These are phyloP conservation scores for Raphanus sativus DNA, from an alignment of 345 rosid species.

Conservation along the genomic window DNA sequence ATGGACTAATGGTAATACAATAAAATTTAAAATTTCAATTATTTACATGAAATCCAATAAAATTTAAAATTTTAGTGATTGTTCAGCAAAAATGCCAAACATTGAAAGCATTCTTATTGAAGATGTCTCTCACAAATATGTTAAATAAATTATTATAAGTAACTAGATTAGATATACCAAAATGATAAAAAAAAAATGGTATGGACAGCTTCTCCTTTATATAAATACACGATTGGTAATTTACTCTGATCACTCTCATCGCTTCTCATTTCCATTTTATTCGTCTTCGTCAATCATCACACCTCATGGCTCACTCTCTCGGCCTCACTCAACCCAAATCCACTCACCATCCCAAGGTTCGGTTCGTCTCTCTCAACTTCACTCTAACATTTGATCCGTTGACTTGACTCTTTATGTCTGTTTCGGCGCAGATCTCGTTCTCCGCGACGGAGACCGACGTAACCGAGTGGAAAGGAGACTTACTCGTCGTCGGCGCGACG, in stretches of 20 bases:
- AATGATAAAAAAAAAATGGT: too few species aligned
- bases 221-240: background rate
- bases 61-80: too few species aligned
- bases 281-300: slow-evolving; percentile 6
- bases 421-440: slow-evolving; percentile 57
- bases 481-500: slow-evolving; percentile 81
- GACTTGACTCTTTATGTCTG: background rate
- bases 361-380: slow-evolving; percentile 25
- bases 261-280: background rate
- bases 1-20: too few species aligned
- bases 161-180: too few species aligned
- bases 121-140: too few species aligned
- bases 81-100: too few species aligned
- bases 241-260: slow-evolving; percentile 2
- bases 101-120: too few species aligned
- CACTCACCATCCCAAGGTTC: slow-evolving; percentile 59
- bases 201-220: too few species aligned
- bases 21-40: too few species aligned
- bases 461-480: slow-evolving; percentile 86
- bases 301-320: slow-evolving; percentile 61
- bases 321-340: slow-evolving; percentile 74
- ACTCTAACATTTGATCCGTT: background rate
- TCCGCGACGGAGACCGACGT: slow-evolving; percentile 71
- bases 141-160: too few species aligned
- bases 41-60: too few species aligned